Evolutionary conservation across 2,329 filamentous ascomycete genomes (phyloP).

Genomic region (Diaporthe citriasiana): DNA sequence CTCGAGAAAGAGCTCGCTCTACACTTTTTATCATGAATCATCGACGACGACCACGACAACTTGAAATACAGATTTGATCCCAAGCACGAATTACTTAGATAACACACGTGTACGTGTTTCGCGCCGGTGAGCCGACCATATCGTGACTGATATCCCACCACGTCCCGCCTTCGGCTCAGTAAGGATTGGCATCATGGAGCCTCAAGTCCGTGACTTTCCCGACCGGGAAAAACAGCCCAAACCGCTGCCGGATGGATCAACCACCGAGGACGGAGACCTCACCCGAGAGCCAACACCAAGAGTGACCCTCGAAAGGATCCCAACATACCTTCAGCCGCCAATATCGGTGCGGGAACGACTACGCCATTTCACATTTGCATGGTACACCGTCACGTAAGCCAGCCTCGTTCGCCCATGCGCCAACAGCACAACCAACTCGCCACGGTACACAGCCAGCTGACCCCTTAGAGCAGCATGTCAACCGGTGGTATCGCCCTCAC

Average conservation of each 20-base stretch:
- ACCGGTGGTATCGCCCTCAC: conserved; percentile 50
- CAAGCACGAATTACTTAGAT: neutral
- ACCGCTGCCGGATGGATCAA: conserved; percentile 21
- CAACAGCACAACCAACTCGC: neutral
- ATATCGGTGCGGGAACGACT: conserved; percentile 49
- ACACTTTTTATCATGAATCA: conserved; percentile 2
- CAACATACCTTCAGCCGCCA: conserved; percentile 50
- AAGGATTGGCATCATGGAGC: conserved; percentile 32
- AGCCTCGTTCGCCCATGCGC: neutral
- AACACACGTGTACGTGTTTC: neutral
- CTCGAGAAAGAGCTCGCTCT: neutral
- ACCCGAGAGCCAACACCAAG: conserved; percentile 16
- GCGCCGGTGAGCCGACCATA: neutral
- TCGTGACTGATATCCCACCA: neutral
- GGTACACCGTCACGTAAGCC: conserved; percentile 52
- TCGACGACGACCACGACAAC: conserved; percentile 1
- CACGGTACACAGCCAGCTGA: neutral
- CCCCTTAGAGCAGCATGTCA: conserved; percentile 46
- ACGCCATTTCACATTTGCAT: conserved; percentile 53
- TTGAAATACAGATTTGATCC: neutral
- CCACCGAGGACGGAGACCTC: conserved; percentile 2
- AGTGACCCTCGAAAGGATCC: conserved; percentile 46
- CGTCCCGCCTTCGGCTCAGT: neutral
- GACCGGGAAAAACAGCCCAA: conserved; percentile 34
- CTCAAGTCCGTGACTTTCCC: conserved; percentile 35